These are phyloP conservation scores for Metschnikowia similis DNA, from an alignment of 805 yeast genomes.

Conservation along the genomic window DNA sequence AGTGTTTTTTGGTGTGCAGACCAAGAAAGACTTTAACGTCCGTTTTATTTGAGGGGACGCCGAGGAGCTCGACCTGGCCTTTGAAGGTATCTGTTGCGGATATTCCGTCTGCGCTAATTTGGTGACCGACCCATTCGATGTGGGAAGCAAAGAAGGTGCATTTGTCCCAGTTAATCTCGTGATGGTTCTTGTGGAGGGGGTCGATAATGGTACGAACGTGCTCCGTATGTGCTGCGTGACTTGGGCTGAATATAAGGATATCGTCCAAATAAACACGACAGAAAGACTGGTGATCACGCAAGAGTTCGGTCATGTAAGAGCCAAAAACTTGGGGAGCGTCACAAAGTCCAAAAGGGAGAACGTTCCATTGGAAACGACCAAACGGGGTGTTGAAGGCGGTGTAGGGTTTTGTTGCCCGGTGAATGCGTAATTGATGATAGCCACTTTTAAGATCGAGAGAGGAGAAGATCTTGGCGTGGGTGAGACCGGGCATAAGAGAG, in stretches of 20 bases:
- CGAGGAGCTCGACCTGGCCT: neutral
- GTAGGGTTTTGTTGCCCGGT: neutral
- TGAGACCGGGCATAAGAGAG: neutral
- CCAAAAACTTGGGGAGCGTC: constrained; percentile 8
- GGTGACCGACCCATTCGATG: neutral
- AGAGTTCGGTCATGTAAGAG: constrained; percentile 5
- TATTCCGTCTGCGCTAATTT: neutral
- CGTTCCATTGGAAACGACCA: constrained; percentile 9
- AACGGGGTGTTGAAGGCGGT: constrained; percentile 9
- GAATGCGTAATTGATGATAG: constrained; percentile 7
- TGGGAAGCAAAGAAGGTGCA: neutral
- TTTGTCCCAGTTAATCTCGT: no score
- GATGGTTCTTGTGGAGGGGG: no score
- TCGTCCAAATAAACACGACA: constrained; percentile 6
- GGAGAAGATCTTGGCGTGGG: neutral
- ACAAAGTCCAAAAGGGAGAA: constrained; percentile 8
- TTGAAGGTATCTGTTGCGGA: neutral
- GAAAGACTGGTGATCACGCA: neutral
- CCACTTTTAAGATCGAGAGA: constrained; percentile 6
- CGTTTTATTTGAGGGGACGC: neutral
- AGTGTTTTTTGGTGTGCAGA: no score
- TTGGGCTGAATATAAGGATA: constrained; percentile 2
- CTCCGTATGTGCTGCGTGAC: no score
- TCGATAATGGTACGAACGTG: no score
- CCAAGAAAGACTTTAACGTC: neutral